A percentile compares a stretch with the other conserved stretches of the same genome.
phyloP scores from a whole-genome alignment of 2,329 filamentous ascomycete genomes.

The Torrubiella hemipterigena region DNA sequence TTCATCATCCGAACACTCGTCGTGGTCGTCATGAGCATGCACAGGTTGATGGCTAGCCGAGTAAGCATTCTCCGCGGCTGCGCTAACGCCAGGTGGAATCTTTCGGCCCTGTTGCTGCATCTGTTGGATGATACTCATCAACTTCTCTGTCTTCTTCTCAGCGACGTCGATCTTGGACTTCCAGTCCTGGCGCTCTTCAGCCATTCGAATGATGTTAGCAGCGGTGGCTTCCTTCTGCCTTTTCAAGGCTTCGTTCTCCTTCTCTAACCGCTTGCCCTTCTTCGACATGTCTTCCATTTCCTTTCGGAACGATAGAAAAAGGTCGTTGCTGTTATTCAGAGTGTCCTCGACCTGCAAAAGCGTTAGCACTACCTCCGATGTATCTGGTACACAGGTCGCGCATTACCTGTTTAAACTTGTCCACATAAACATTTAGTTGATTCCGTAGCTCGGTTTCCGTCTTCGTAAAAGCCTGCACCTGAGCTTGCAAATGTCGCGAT shows the following conservation, averaged over 20 bases:
- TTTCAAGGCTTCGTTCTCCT: conserved; percentile 85
- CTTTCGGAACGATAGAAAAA: conserved; percentile 93
- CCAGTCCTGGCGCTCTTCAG: conserved; percentile 79
- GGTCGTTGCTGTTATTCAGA: conserved; percentile 93
- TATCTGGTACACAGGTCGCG: background rate
- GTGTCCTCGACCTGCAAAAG: conserved; percentile 87
- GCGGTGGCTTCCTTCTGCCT: conserved; percentile 90
- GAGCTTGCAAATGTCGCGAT: conserved; percentile 73
- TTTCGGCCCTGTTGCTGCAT: conserved; percentile 93
- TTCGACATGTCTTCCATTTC: conserved; percentile 99
- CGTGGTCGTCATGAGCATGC: conserved; percentile 37
- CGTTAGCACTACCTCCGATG: conserved; percentile 11
- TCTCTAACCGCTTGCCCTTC: conserved; percentile 93
- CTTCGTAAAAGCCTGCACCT: conserved; percentile 91
- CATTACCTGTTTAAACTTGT: conserved; percentile 97
- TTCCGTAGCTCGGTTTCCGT: conserved; percentile 88
- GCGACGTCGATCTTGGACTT: conserved; percentile 48
- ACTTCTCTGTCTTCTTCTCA: conserved; percentile 72
- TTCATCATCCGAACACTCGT: conserved; percentile 52
- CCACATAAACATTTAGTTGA: conserved; percentile 95
- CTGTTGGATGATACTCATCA: conserved; percentile 87
- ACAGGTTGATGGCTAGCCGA: conserved; percentile 38
- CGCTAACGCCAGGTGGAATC: conserved; percentile 50
- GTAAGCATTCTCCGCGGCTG: conserved; percentile 47
- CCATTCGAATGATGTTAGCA: conserved; percentile 93